phyloP scores from a whole-genome alignment of 345 rosid species.

The Salix dunnii region DNA sequence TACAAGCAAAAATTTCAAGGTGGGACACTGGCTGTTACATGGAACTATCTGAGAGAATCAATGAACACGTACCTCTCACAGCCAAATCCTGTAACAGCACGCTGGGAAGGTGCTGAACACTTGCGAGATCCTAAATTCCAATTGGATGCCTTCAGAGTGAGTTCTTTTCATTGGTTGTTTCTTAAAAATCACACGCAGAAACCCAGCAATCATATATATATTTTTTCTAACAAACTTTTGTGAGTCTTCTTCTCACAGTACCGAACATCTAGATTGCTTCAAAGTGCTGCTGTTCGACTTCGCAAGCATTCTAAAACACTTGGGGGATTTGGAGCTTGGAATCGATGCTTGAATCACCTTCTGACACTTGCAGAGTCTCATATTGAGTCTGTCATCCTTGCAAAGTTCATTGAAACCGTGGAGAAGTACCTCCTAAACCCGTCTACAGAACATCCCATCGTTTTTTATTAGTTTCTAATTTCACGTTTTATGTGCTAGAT shows the following conservation, averaged over 20 bases:
- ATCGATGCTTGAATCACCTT: constrained; percentile 97
- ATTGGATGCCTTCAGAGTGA: constrained; percentile 93
- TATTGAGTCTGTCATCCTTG: constrained; percentile 86
- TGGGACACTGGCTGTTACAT: constrained; percentile 83
- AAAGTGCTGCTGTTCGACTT: constrained; percentile 76
- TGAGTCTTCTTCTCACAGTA: constrained; percentile 47
- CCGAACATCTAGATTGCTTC: constrained; percentile 92
- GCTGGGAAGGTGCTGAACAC: constrained; percentile 96
- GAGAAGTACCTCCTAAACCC: constrained; percentile 49
- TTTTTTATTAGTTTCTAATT: constrained; percentile 11
- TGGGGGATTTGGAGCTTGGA: constrained; percentile 97
- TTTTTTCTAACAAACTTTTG: not conserved
- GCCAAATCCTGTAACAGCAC: constrained; percentile 91
- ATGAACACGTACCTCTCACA: constrained; percentile 86
- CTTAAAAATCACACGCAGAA: not conserved
- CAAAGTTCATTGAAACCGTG: constrained; percentile 84
- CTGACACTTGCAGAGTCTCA: constrained; percentile 96
- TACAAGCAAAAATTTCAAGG: constrained; percentile 93
- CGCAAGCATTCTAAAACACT: constrained; percentile 74
- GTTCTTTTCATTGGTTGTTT: constrained; percentile 18
- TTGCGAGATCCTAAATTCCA: constrained; percentile 90
- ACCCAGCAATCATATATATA: not conserved
- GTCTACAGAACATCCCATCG: not conserved
- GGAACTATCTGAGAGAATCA: constrained; percentile 94
- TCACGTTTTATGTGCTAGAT: constrained; percentile 37